phyloP scores from a whole-genome alignment of 2,329 filamentous ascomycete genomes.

The Colletotrichum theobromicola region DNA sequence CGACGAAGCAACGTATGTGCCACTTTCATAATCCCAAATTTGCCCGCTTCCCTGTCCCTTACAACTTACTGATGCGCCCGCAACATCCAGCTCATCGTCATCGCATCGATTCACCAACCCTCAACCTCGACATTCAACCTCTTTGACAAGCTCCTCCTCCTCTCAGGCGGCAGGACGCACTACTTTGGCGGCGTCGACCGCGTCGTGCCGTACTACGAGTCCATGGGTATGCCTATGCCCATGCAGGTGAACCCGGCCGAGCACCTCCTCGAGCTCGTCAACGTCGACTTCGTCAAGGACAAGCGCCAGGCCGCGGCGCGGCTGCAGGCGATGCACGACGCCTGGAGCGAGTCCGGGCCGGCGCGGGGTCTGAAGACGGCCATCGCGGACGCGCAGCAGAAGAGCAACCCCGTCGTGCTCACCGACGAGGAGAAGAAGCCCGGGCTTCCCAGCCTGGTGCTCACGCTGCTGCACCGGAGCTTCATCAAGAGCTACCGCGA shows the following conservation, averaged over 20 bases:
- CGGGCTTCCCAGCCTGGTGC: slow-evolving; percentile 52
- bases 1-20: slow-evolving; percentile 65
- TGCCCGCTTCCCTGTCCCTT: not conserved
- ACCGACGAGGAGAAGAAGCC: slow-evolving; percentile 44
- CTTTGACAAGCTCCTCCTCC: slow-evolving; percentile 79
- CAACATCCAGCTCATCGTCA: slow-evolving; percentile 67
- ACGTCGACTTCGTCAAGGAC: slow-evolving; percentile 72
- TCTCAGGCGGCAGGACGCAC: slow-evolving; percentile 73
- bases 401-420: slow-evolving; percentile 27
- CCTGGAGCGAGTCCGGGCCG: slow-evolving; percentile 57
- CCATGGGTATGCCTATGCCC: slow-evolving; percentile 67
- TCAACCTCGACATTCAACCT: slow-evolving; percentile 80
- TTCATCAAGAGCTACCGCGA: slow-evolving; percentile 88
- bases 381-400: slow-evolving; percentile 15
- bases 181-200: slow-evolving; percentile 72
- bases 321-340: slow-evolving; percentile 56
- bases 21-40: not conserved
- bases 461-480: slow-evolving; percentile 75
- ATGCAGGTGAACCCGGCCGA: slow-evolving; percentile 80
- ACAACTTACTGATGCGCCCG: not conserved
- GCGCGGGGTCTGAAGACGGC: slow-evolving; percentile 13
- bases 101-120: slow-evolving; percentile 86
- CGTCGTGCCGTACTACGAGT: slow-evolving; percentile 68
- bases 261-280: slow-evolving; percentile 79
- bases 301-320: slow-evolving; percentile 49